Base-by-base conservation (phyloP, 1,139 yeast genomes). In the Geotrichum armillariae region DNA sequence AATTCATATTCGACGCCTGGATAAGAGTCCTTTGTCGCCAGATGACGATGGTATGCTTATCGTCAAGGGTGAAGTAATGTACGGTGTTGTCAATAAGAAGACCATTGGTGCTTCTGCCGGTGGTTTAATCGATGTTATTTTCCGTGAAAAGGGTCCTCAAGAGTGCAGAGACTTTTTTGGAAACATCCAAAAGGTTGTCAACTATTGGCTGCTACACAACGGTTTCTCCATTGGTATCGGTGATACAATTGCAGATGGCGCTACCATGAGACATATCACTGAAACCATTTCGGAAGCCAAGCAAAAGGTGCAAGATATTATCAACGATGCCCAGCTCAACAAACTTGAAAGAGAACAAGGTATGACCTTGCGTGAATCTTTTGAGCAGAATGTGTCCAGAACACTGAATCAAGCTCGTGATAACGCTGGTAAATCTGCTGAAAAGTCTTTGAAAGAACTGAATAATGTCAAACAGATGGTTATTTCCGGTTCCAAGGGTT, bases 141-240 rank as follows among this genome's bases (percentile, higher is more conserved):
- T 94, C 83, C 82, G 98, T 72, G 99, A 94, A 72, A 93, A 93
- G 72, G 99, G 99, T 7, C 91, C 98, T 17, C 77, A 81, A 56
- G 81, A 83, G 6, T 89, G 97, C 76, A 94, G 97, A 12, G 86
- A 83, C 63, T 78, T 94, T 64, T 91, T 94, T 66, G 90, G 97
- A 68, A 86, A 89, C 57, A 80, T 93, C 56, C 99, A 94, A 70
- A 91, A 90, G 67, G 95, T 93, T 54, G 96, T 90, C 42, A 94
- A 94, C 69, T 94, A 79, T 69, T 94, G 99, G 99, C 77, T 94
- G 56, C 76, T 94, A 53, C 99, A 94, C 67, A 88, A 88, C 64
- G 98, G 99, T 53, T 94, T 94, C 73, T 90, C 98, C 16, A 94
- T 94, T 63, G 99, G 99, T 79, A 93, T 94, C 71, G 99, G 99